phyloP scores from a whole-genome alignment of 202 grass and related monocot species.

The Eragrostis tef region DNA sequence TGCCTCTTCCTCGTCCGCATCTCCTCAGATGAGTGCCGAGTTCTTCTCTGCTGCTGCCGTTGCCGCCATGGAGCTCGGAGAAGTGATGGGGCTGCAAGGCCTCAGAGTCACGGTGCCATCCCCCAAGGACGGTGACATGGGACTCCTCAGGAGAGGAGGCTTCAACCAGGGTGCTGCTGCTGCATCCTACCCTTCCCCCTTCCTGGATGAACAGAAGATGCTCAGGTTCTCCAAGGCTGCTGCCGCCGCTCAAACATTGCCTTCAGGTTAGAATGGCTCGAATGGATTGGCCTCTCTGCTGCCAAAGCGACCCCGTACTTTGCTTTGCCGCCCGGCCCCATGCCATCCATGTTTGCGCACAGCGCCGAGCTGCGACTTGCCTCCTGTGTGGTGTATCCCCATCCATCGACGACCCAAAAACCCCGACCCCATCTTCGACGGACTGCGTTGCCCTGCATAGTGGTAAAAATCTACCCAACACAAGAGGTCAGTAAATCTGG shows the following conservation, averaged over 20 bases:
- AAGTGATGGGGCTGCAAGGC: conserved; percentile 50
- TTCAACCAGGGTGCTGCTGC: conserved; percentile 15
- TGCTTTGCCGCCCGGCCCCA: background rate
- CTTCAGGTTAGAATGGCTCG: conserved; percentile 46
- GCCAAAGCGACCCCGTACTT: background rate
- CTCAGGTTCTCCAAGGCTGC: conserved; percentile 62
- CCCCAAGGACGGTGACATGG: conserved; percentile 33
- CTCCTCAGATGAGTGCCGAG: conserved; percentile 19
- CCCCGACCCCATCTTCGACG: too few species aligned
- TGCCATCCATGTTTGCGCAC: conserved; percentile 11
- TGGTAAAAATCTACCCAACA: background rate
- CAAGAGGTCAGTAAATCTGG: too few species aligned
- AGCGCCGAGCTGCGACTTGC: background rate
- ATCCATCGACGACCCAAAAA: background rate
- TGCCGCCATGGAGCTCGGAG: conserved; percentile 48
- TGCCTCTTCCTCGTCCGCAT: background rate
- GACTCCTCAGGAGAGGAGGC: conserved; percentile 34
- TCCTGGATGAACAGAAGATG: conserved; percentile 66
- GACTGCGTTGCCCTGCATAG: background rate
- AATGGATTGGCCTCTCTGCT: background rate
- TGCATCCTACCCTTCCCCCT: conserved; percentile 48
- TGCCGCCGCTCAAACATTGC: conserved; percentile 3
- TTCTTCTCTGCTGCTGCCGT: conserved; percentile 9
- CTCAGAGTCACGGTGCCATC: conserved; percentile 13
- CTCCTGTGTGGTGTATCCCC: background rate